These are phyloP conservation scores for Wickerhamiella infanticola DNA, from an alignment of 1,139 yeast genomes.

Conservation along the genomic window DNA sequence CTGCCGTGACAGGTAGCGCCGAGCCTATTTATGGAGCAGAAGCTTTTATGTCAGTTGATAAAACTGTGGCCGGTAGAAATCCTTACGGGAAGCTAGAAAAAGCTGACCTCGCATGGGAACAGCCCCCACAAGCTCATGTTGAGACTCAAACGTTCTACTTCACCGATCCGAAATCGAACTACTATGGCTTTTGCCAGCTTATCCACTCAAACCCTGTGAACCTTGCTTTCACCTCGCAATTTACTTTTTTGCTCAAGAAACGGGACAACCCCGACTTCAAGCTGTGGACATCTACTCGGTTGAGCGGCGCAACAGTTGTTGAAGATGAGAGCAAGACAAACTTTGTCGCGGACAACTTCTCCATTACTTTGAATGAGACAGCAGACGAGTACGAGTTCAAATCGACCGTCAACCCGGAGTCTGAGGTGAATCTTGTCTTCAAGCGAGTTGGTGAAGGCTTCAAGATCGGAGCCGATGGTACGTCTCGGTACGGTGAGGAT, in stretches of 20 bases:
- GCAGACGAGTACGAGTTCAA: slow-evolving; percentile 41
- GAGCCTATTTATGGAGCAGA: slow-evolving; percentile 94
- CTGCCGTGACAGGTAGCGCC: slow-evolving; percentile 91
- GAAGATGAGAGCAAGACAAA: slow-evolving; percentile 47
- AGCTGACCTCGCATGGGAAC: slow-evolving; percentile 59
- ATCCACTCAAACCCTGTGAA: slow-evolving; percentile 89
- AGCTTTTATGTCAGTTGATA: slow-evolving; percentile 74
- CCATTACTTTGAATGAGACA: slow-evolving; percentile 46
- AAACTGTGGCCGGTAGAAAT: slow-evolving; percentile 38
- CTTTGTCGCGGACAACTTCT: slow-evolving; percentile 52
- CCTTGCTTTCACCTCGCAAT: slow-evolving; percentile 82
- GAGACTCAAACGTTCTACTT: slow-evolving; percentile 92
- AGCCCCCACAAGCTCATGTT: slow-evolving; percentile 72
- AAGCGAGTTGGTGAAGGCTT: slow-evolving; percentile 61
- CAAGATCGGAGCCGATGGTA: slow-evolving; percentile 80
- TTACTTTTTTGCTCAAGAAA: slow-evolving; percentile 69
- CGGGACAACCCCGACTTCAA: slow-evolving; percentile 33
- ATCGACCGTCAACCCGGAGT: slow-evolving; percentile 51
- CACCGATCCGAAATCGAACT: slow-evolving; percentile 43
- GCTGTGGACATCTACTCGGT: slow-evolving; percentile 81
- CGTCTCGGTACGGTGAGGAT: slow-evolving; percentile 67
- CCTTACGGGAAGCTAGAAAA: slow-evolving; percentile 40
- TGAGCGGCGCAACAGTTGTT: slow-evolving; percentile 36
- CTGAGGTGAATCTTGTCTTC: slow-evolving; percentile 56
- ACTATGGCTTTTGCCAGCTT: slow-evolving; percentile 80